A percentile compares a stretch with the other conserved stretches of the same genome.
These are phyloP conservation scores for Plicaturopsis crispa DNA, from an alignment of 768 basidiomycete genomes.

Conservation along the genomic window DNA sequence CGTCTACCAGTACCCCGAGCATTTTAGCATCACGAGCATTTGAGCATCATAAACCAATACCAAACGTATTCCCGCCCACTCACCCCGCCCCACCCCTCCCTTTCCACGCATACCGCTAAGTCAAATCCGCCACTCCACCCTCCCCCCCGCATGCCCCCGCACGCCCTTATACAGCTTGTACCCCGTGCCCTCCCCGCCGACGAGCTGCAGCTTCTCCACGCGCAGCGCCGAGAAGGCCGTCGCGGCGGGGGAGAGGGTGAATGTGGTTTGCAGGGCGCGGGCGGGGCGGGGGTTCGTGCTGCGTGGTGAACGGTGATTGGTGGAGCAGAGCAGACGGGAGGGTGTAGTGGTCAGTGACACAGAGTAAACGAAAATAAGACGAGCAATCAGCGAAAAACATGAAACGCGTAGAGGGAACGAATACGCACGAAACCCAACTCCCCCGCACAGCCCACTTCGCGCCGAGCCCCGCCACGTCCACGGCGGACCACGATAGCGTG, in stretches of 20 bases:
- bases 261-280: conserved; percentile 65
- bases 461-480: too few relatives aligned
- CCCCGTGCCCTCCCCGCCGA: conserved; percentile 61
- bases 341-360: conserved; percentile 1
- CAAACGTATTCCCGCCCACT: too few relatives aligned
- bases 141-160: conserved; percentile 56
- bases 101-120: neutral
- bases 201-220: conserved; percentile 78
- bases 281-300: conserved; percentile 56
- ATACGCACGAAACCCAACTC: too few relatives aligned
- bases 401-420: too few relatives aligned
- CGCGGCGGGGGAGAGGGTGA: conserved; percentile 51
- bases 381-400: too few relatives aligned
- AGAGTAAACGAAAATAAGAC: too few relatives aligned
- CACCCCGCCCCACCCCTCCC: too few relatives aligned
- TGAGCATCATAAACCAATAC: too few relatives aligned
- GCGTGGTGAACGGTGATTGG: conserved; percentile 27
- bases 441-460: too few relatives aligned
- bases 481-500: too few relatives aligned
- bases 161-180: conserved; percentile 95
- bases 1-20: too few relatives aligned
- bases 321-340: neutral
- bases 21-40: too few relatives aligned
- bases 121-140: conserved; percentile 46
- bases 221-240: conserved; percentile 75